These are phyloP conservation scores for Quercus suber DNA, from an alignment of 306 rosid species.

Conservation along the genomic window DNA sequence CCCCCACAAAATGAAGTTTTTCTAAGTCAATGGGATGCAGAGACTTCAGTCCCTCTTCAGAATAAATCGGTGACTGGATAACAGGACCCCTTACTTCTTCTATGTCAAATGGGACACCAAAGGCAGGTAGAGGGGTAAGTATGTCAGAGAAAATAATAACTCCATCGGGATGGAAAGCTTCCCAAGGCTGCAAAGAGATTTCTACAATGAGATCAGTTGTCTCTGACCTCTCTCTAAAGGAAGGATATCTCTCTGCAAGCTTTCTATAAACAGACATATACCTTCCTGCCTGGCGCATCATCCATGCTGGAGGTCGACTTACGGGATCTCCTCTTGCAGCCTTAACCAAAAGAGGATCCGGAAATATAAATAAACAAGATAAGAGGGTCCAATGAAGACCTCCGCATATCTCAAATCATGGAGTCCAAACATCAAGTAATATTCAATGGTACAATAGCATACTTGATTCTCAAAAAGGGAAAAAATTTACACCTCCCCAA, in stretches of 20 bases:
- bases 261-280: slow-evolving; percentile 93
- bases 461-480: not conserved
- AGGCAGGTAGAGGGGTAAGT: slow-evolving; percentile 94
- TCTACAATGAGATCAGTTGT: slow-evolving; percentile 97
- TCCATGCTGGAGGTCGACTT: slow-evolving; percentile 98
- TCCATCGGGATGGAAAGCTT: slow-evolving; percentile 94
- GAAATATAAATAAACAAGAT: slow-evolving; percentile 9
- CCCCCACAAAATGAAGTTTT: slow-evolving; percentile 76
- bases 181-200: slow-evolving; percentile 99
- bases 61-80: too few species aligned
- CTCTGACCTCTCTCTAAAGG: slow-evolving; percentile 97
- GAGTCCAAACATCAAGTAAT: too few species aligned
- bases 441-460: too few species aligned
- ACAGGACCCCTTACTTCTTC: too few species aligned
- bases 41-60: slow-evolving; percentile 59
- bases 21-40: slow-evolving; percentile 85
- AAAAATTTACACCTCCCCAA: not conserved
- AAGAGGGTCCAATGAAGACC: too few species aligned
- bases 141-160: slow-evolving; percentile 95
- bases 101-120: slow-evolving; percentile 31
- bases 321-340: slow-evolving; percentile 94
- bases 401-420: too few species aligned
- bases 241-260: slow-evolving; percentile 94
- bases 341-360: slow-evolving; percentile 91
- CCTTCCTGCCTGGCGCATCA: slow-evolving; percentile 99